These are phyloP conservation scores for Pneumocystis sp. DNA, from an alignment of 1,139 yeast species.

Conservation along the genomic window DNA sequence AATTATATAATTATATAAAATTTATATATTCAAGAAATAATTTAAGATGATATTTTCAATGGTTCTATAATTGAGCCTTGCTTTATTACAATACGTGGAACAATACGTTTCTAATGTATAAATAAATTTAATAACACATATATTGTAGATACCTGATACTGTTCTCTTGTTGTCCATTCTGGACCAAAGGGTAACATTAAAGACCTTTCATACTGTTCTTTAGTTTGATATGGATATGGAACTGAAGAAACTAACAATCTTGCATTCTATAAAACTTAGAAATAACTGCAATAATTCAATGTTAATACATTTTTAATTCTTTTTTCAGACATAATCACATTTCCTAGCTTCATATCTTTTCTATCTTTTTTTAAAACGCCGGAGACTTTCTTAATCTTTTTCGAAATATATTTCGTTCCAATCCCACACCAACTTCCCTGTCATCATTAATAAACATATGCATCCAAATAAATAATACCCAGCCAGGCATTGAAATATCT, in stretches of 20 bases:
- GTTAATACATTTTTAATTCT: constrained; percentile 47
- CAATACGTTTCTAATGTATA: not conserved
- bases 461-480: constrained; percentile 34
- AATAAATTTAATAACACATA: not conserved
- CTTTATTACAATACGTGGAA: not conserved
- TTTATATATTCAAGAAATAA: not conserved
- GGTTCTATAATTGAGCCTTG: not conserved
- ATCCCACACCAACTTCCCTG: constrained; percentile 15
- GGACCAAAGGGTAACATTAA: constrained; percentile 94
- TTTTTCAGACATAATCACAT: constrained; percentile 80
- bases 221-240: constrained; percentile 85
- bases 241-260: constrained; percentile 76
- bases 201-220: constrained; percentile 88
- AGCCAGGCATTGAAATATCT: constrained; percentile 81
- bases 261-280: constrained; percentile 23
- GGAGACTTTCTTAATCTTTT: constrained; percentile 46
- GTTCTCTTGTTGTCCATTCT: constrained; percentile 83
- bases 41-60: not conserved
- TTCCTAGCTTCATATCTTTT: constrained; percentile 56
- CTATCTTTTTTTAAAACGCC: constrained; percentile 56
- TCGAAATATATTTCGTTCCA: constrained; percentile 14
- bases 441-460: not conserved
- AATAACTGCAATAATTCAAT: constrained; percentile 18
- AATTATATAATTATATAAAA: not conserved
- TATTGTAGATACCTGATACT: constrained; percentile 51